Evolutionary conservation across 192 early-diverging fungal species (phyloP).

Genomic region (Coemansia sp.): DNA sequence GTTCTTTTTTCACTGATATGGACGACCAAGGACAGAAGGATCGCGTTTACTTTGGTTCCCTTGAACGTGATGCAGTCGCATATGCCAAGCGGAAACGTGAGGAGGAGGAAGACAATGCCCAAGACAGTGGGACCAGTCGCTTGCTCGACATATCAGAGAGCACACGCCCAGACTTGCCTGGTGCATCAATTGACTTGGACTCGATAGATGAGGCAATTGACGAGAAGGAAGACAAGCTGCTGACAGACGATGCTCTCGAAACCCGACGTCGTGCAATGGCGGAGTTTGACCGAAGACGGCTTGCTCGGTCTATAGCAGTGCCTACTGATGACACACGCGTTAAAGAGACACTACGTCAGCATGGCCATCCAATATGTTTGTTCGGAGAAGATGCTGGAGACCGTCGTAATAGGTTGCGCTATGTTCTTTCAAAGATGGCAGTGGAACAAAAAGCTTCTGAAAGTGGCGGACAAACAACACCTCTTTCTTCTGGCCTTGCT

Average conservation of each 20-base stretch:
- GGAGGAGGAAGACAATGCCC: slow-evolving; percentile 21
- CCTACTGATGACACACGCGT: slow-evolving; percentile 90
- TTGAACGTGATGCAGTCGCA: slow-evolving; percentile 35
- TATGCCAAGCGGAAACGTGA: slow-evolving; percentile 51
- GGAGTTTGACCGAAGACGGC: slow-evolving; percentile 73
- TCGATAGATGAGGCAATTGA: slow-evolving; percentile 24
- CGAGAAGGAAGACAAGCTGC: slow-evolving; percentile 12
- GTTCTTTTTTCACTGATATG: slow-evolving; percentile 4
- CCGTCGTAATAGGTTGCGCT: slow-evolving; percentile 77
- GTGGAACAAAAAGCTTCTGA: slow-evolving; percentile 10
- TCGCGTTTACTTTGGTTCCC: slow-evolving; percentile 23
- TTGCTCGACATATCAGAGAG: slow-evolving; percentile 7
- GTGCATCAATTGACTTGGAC: slow-evolving; percentile 25
- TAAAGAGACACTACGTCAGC: slow-evolving; percentile 67
- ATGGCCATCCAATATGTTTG: slow-evolving; percentile 82
- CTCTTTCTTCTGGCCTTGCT: background rate
- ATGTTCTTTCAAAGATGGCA: slow-evolving; percentile 63
- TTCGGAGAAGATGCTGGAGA: slow-evolving; percentile 94
- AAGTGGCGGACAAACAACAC: background rate
- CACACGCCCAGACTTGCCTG: background rate
- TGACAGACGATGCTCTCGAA: slow-evolving; percentile 27
- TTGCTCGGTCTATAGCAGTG: slow-evolving; percentile 77
- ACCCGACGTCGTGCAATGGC: slow-evolving; percentile 52
- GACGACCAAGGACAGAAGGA: slow-evolving; percentile 7
- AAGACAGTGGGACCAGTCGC: background rate